Conservation (phyloP, 148 eudicot genomes). For the Fallopia convolvulus region DNA sequence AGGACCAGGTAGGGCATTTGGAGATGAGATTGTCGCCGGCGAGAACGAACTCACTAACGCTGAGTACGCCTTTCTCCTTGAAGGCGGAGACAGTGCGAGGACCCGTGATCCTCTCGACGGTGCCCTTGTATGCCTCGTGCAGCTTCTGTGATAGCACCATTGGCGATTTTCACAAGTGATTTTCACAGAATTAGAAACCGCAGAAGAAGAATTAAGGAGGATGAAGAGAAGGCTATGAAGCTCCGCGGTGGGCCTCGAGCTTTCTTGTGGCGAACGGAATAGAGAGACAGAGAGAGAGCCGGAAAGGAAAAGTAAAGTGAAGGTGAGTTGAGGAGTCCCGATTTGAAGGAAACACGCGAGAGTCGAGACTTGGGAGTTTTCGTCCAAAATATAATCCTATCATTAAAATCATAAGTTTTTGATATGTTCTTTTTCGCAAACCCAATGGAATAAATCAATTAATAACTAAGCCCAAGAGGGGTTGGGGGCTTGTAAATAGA, state of each 20-base stretch:
- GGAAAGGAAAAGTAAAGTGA: neutral
- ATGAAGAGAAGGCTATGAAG: neutral
- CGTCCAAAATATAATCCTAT: neutral
- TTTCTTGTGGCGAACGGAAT: conserved; percentile 10
- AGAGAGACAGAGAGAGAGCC: neutral
- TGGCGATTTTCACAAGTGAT: neutral
- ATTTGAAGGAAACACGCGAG: neutral
- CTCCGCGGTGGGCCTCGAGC: conserved; percentile 5
- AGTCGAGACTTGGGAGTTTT: neutral
- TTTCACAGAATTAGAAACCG: neutral
- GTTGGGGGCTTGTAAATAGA: no score
- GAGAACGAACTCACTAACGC: conserved; percentile 65
- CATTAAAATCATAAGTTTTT: no score
- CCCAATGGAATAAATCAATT: no score
- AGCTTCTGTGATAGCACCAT: conserved; percentile 78
- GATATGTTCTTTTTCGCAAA: no score
- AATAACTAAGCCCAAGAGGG: no score
- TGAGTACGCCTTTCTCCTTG: conserved; percentile 94
- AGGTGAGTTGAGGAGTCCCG: neutral
- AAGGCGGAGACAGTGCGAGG: conserved; percentile 90
- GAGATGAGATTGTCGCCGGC: conserved; percentile 97
- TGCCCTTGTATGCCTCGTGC: conserved; percentile 84
- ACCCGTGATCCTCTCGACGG: conserved; percentile 77
- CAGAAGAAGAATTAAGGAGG: neutral
- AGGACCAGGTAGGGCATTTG: conserved; percentile 98